Base-by-base conservation (phyloP, 768 basidiomycete genomes). In the Podaxis rugospora region DNA sequence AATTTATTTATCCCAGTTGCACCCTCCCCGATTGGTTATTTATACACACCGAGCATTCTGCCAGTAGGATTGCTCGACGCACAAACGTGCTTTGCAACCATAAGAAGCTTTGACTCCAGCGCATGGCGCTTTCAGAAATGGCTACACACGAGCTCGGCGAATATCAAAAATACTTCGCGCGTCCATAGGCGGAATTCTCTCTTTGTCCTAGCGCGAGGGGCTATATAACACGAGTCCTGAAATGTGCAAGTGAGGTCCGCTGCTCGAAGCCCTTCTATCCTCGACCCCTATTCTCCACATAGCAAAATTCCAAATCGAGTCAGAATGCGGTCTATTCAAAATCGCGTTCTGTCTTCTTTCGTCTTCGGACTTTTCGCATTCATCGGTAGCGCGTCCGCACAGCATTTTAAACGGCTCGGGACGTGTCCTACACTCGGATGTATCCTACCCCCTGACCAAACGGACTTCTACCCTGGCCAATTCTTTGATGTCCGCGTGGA, bases 381-480 rank as follows among this genome's bases (percentile, higher is more conserved):
- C 18, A 23, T 23, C 25, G 10, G 13, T 42, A 14, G 5, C 14
- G n/a, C 40, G 64, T 56, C 2, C 74, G 76, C 51, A 5, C 77
- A 79, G 60, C 74, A 75, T 25, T 79, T 74, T 70, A 69, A 74
- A 64, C 71, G 78, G 16, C 74, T 79, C 14, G 77, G 78, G 6
- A 67, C 72, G 28, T 79, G 78, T 59, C 76, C 77, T 1, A 75
- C 69, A n/a, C 69, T 79, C 11, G 78, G 78, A 44, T 79, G 77
- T 49, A 67, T 79, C 13, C 74, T 79, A 56, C 78, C 78, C n/a
- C 78, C 78, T 25, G 77, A 79, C 64, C 77, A 76, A 59, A 75
- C 75, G 28, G 76, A 78, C 54, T 79, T 79, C 66, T 67, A 76
- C 27, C 69, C 74, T 39, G 77, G 77, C 23, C 77, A 78, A 60